Conservation (phyloP, 1,284 basidiomycete species). For the Sporisorium graminicola region DNA sequence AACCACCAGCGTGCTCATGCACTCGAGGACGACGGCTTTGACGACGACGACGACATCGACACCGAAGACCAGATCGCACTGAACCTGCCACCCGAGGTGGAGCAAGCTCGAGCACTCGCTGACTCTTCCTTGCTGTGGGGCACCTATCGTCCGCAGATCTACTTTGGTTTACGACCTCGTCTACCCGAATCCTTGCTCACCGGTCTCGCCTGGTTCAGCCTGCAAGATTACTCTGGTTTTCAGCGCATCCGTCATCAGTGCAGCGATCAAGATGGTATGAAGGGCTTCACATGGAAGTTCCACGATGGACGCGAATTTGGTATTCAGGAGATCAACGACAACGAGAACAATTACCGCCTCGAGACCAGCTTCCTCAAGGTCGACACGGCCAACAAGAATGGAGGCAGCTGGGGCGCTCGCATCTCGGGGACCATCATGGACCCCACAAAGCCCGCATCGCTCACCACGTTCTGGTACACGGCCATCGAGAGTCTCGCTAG, state of each 20-base stretch:
- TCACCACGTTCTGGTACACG: conserved; percentile 85
- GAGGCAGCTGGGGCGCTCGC: conserved; percentile 86
- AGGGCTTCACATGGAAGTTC: conserved; percentile 85
- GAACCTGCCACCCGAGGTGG: conserved; percentile 20
- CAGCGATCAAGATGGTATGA: conserved; percentile 84
- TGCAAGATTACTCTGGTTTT: conserved; percentile 52
- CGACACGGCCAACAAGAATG: conserved; percentile 71
- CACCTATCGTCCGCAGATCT: conserved; percentile 88
- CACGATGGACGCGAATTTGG: conserved; percentile 88
- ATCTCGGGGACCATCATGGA: conserved; percentile 85
- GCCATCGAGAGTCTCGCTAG: conserved; percentile 84
- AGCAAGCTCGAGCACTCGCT: conserved; percentile 25
- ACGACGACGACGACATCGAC: conserved; percentile 7
- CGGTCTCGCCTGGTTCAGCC: conserved; percentile 82
- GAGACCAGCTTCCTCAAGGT: conserved; percentile 85
- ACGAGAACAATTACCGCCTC: conserved; percentile 83
- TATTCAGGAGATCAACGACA: conserved; percentile 84
- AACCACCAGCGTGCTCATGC: conserved; percentile 2
- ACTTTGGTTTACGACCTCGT: conserved; percentile 88
- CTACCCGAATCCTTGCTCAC: conserved; percentile 88
- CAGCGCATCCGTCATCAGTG: conserved; percentile 82
- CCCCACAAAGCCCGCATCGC: conserved; percentile 73
- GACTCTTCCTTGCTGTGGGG: conserved; percentile 82
- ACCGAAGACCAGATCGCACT: neutral
- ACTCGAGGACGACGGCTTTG: conserved; percentile 25